Percentiles rank a stretch among this genome's conserved stretches.
Conservation (phyloP, 176 grass and related monocot species). For the Musa itinerans region DNA sequence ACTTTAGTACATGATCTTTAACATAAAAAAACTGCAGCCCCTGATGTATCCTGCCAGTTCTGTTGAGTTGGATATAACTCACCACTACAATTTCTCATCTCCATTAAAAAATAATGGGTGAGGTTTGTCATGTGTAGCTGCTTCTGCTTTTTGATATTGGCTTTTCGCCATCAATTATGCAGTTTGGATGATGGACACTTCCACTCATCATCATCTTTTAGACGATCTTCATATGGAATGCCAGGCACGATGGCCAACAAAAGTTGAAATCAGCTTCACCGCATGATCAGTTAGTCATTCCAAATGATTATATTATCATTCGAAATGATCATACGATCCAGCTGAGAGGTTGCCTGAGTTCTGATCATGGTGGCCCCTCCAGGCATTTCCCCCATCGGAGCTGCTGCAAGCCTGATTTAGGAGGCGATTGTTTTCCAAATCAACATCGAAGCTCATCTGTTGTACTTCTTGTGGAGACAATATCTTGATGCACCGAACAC, state of each 20-base stretch:
- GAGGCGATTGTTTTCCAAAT: slow-evolving; percentile 43
- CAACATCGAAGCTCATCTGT: slow-evolving; percentile 74
- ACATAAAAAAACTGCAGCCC: not conserved
- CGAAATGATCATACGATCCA: not conserved
- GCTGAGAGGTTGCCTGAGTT: not conserved
- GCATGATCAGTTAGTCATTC: not conserved
- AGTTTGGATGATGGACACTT: too few relatives aligned
- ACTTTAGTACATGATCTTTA: not conserved
- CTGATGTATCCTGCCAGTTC: too few relatives aligned
- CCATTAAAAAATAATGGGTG: too few relatives aligned
- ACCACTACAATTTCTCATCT: too few relatives aligned
- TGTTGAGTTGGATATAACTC: too few relatives aligned
- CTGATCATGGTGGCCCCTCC: slow-evolving; percentile 18
- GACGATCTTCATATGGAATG: too few relatives aligned
- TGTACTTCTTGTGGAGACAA: slow-evolving; percentile 68
- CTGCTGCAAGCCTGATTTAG: slow-evolving; percentile 57
- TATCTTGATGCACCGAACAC: slow-evolving; percentile 58
- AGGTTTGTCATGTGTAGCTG: too few relatives aligned
- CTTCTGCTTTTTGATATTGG: too few relatives aligned
- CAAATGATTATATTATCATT: not conserved
- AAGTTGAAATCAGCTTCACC: not conserved
- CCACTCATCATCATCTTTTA: too few relatives aligned
- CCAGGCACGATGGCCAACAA: not conserved
- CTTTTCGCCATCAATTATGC: too few relatives aligned
- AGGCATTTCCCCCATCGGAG: slow-evolving; percentile 51